phyloP scores from a whole-genome alignment of 495 filamentous ascomycete species.

The Trichoderma reesei region DNA sequence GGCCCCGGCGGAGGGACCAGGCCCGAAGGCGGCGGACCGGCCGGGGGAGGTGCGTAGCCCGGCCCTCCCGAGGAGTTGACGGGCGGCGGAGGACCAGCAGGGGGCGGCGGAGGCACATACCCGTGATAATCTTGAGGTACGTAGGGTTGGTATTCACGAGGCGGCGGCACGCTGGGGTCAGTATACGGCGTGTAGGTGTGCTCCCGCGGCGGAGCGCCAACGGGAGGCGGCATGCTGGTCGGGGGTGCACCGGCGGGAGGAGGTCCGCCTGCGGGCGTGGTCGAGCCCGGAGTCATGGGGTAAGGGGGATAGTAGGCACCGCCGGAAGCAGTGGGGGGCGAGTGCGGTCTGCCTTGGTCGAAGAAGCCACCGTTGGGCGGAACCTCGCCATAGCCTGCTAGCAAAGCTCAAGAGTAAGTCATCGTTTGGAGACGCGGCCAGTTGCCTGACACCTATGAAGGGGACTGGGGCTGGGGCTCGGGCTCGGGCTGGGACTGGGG shows the following conservation, averaged over 20 bases:
- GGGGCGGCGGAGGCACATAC: conserved; percentile 28
- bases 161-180: neutral
- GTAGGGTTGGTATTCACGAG: conserved; percentile 21
- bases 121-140: conserved; percentile 28
- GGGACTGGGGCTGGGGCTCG: no score
- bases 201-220: conserved; percentile 31
- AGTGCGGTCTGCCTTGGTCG: conserved; percentile 29
- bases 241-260: neutral
- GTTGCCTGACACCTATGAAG: neutral
- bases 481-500: neutral
- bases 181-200: conserved; percentile 26
- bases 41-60: conserved; percentile 9
- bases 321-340: conserved; percentile 43
- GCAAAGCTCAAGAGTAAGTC: conserved; percentile 1
- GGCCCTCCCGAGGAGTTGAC: conserved; percentile 6
- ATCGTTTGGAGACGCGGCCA: neutral
- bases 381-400: conserved; percentile 36
- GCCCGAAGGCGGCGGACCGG: neutral
- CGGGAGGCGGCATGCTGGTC: neutral
- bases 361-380: conserved; percentile 27
- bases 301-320: conserved; percentile 36
- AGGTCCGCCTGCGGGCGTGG: neutral
- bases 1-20: conserved; percentile 9
- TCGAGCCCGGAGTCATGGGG: conserved; percentile 16
- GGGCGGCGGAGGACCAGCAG: neutral